These are phyloP conservation scores for Gossypium arboreum DNA, from an alignment of 345 rosid genomes.

Conservation along the genomic window DNA sequence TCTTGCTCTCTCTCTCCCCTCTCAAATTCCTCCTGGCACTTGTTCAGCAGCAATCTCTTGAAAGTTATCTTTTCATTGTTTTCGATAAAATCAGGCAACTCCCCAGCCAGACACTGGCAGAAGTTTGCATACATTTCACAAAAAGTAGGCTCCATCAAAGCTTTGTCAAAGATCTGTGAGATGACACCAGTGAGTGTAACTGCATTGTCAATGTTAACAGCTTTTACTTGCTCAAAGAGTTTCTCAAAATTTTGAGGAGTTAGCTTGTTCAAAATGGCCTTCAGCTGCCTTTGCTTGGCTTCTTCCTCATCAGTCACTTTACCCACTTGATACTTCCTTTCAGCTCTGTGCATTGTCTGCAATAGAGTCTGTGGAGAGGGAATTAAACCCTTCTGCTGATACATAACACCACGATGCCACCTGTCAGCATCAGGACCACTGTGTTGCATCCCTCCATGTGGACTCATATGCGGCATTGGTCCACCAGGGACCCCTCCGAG, in stretches of 20 bases:
- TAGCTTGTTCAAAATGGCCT: constrained; percentile 85
- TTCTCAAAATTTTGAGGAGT: constrained; percentile 96
- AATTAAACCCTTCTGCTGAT: constrained; percentile 71
- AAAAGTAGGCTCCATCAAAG: constrained; percentile 95
- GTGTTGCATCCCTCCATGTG: constrained; percentile 62
- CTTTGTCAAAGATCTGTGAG: constrained; percentile 94
- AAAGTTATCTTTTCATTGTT: constrained; percentile 75
- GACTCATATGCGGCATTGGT: constrained; percentile 62
- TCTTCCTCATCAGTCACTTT: constrained; percentile 70
- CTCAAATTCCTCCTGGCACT: constrained; percentile 98
- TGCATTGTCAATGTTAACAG: constrained; percentile 73
- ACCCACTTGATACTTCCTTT: constrained; percentile 86
- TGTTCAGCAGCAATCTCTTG: constrained; percentile 77
- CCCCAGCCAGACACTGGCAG: constrained; percentile 63
- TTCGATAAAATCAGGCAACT: constrained; percentile 67
- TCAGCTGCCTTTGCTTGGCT: constrained; percentile 82
- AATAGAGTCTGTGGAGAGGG: constrained; percentile 83
- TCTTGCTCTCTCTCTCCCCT: constrained; percentile 88
- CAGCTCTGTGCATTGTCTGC: constrained; percentile 90
- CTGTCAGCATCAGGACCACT: constrained; percentile 62
- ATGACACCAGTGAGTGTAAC: constrained; percentile 73
- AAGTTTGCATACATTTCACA: constrained; percentile 96
- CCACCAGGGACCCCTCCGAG: constrained; percentile 61
- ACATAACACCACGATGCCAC: constrained; percentile 76
- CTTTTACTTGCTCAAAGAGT: constrained; percentile 88